Percentiles rank a stretch among this genome's conserved stretches.
Evolutionary conservation across 805 yeast species (phyloP).

Genomic region (Schizosaccharomyces osmophilus): DNA sequence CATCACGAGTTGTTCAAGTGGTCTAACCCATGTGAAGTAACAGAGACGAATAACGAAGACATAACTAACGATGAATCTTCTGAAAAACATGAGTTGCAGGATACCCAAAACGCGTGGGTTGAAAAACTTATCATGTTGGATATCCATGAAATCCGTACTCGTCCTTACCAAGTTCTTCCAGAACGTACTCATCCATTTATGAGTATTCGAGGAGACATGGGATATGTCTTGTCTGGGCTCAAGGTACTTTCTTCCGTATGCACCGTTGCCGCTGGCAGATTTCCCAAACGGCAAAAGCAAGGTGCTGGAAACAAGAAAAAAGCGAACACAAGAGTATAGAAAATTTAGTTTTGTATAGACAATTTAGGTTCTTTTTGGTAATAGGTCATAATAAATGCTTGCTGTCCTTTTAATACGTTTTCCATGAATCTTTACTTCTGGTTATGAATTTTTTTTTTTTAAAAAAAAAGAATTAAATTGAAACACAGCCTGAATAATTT

Average conservation of each 20-base stretch:
- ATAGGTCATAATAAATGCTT: too few relatives aligned
- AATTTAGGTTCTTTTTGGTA: too few relatives aligned
- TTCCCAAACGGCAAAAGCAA: constrained; percentile 16
- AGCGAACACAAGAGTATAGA: background rate
- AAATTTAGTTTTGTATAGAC: background rate
- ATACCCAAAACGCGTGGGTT: background rate
- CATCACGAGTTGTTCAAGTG: constrained; percentile 34
- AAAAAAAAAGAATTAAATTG: too few relatives aligned
- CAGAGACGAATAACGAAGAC: constrained; percentile 29
- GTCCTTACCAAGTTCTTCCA: constrained; percentile 76
- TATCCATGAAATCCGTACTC: constrained; percentile 28
- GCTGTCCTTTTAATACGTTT: too few relatives aligned
- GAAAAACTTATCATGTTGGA: background rate
- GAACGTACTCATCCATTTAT: constrained; percentile 86
- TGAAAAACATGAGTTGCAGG: background rate
- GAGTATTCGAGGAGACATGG: constrained; percentile 87
- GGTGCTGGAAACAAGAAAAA: background rate
- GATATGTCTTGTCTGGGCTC: constrained; percentile 56
- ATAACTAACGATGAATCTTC: constrained; percentile 26
- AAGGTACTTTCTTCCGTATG: constrained; percentile 51
- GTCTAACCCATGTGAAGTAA: constrained; percentile 42
- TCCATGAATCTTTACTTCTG: too few relatives aligned
- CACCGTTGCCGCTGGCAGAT: constrained; percentile 46
- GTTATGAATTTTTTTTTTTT: too few relatives aligned
- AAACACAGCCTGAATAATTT: too few relatives aligned